Base-by-base conservation (phyloP, 2,329 filamentous ascomycete genomes). In the Shiraia bambusicola region DNA sequence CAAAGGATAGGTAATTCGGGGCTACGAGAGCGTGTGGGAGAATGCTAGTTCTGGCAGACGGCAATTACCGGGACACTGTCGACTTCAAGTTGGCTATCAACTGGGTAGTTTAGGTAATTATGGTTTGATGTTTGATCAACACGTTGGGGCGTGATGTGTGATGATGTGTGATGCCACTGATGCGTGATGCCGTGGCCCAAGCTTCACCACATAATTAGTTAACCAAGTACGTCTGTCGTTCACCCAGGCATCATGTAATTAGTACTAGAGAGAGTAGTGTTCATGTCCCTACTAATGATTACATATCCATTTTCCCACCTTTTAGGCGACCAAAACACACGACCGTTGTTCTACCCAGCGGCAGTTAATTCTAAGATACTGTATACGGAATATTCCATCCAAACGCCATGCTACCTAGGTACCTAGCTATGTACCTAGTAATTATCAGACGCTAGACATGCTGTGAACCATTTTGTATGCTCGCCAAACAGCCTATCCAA, bases 1-100 rank as follows among this genome's bases (percentile, higher is more conserved):
- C 48, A 47, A 46, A 41, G 44, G 44, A 46, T 28, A 35, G 16
- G 10, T 29, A 9, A 9, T 14, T 14, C 10, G 32, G 19, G 24
- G 13, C 16, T n/a, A 26, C 11, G 13, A 35, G 7, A 9, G 11
- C 37, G 33, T 26, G 34, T 26, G 13, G 33, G 13, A 13, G 15
- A 10, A n/a, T 19, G 30, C 13, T 5, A 31, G 11, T 13, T 4
- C 15, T 16, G 15, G 29, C 11, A 28, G 11, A 15, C 17, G 15
- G 29, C 13, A 10, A 8, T 37, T n/a, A n/a, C 4, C 6, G 19
- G 7, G 29, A 16, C n/a, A 28, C 2, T 37, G n/a, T 9, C 28
- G 27, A 28, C n/a, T 27, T 24, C 33, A 27, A n/a, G 12, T 15
- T 29, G 28, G 4, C 6, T 4, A n/a, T 11, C 11, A 13, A n/a